phyloP scores from a whole-genome alignment of 1,284 basidiomycete genomes.

The Polyporus tsugae region DNA sequence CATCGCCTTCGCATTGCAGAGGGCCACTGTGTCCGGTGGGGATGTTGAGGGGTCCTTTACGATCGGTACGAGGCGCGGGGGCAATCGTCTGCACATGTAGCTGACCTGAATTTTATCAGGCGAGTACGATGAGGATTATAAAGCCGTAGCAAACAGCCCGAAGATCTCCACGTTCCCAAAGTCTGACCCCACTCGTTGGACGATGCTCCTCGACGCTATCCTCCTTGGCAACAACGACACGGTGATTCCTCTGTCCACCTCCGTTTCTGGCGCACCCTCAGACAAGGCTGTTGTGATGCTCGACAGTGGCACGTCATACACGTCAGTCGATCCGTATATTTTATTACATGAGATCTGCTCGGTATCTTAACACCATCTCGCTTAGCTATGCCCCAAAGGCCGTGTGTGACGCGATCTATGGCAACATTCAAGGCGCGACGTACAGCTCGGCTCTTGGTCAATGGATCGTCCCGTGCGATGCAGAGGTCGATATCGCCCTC shows the following conservation, averaged over 20 bases:
- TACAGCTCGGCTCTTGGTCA: constrained; percentile 59
- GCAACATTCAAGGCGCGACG: constrained; percentile 62
- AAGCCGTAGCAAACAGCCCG: constrained; percentile 58
- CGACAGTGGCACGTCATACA: constrained; percentile 82
- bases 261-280: constrained; percentile 62
- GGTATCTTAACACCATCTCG: constrained; percentile 16
- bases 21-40: constrained; percentile 57
- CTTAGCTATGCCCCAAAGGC: constrained; percentile 69
- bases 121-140: constrained; percentile 70
- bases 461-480: constrained; percentile 75
- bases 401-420: constrained; percentile 73
- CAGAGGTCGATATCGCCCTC: constrained; percentile 77
- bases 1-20: constrained; percentile 76
- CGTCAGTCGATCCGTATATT: constrained; percentile 53
- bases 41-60: constrained; percentile 72
- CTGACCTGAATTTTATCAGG: constrained; percentile 46
- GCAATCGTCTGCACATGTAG: too few species aligned
- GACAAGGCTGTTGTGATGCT: constrained; percentile 76
- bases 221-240: constrained; percentile 61
- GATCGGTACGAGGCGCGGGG: constrained; percentile 56
- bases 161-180: constrained; percentile 77
- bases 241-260: constrained; percentile 59
- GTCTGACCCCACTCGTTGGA: constrained; percentile 71
- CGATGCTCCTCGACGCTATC: constrained; percentile 73
- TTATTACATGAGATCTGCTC: constrained; percentile 6